Percentiles rank a stretch among this genome's conserved stretches.
phyloP scores from a whole-genome alignment of 1,139 yeast genomes.

The Zygotorulaspora mrakii region DNA sequence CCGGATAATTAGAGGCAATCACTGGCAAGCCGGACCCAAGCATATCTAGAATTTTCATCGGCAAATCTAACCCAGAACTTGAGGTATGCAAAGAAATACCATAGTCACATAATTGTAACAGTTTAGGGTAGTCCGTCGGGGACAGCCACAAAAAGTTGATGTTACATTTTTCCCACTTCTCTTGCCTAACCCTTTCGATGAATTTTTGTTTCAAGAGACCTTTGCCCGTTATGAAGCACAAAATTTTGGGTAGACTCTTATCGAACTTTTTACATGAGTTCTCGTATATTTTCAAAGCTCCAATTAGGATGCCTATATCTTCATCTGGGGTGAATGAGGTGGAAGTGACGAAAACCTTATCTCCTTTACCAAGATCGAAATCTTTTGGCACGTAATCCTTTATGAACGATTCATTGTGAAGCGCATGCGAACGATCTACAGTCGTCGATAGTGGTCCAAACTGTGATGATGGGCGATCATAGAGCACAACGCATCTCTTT shows the following conservation, averaged over 20 bases:
- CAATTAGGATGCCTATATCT: constrained; percentile 66
- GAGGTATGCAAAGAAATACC: constrained; percentile 91
- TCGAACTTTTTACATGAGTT: constrained; percentile 28
- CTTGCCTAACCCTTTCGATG: constrained; percentile 43
- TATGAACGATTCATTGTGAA: constrained; percentile 40
- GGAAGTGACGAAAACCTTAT: constrained; percentile 70
- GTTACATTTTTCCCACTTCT: constrained; percentile 47
- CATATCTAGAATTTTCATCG: constrained; percentile 96
- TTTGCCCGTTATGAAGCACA: constrained; percentile 84
- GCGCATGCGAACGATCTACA: constrained; percentile 21
- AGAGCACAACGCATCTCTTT: constrained; percentile 46
- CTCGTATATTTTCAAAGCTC: constrained; percentile 65
- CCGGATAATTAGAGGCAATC: constrained; percentile 68
- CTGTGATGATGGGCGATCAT: constrained; percentile 71
- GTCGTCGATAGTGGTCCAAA: constrained; percentile 50
- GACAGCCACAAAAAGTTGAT: constrained; percentile 74
- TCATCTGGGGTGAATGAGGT: constrained; percentile 97
- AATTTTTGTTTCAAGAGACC: constrained; percentile 71
- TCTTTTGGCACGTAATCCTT: constrained; percentile 41
- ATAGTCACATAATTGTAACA: constrained; percentile 74
- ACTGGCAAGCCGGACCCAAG: constrained; percentile 97
- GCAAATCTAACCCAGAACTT: constrained; percentile 88
- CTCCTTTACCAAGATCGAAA: constrained; percentile 39
- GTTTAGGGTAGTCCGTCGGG: constrained; percentile 72
- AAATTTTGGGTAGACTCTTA: constrained; percentile 45